Conservation (phyloP, 139 green algal genomes). For the Gonium pectorale region DNA sequence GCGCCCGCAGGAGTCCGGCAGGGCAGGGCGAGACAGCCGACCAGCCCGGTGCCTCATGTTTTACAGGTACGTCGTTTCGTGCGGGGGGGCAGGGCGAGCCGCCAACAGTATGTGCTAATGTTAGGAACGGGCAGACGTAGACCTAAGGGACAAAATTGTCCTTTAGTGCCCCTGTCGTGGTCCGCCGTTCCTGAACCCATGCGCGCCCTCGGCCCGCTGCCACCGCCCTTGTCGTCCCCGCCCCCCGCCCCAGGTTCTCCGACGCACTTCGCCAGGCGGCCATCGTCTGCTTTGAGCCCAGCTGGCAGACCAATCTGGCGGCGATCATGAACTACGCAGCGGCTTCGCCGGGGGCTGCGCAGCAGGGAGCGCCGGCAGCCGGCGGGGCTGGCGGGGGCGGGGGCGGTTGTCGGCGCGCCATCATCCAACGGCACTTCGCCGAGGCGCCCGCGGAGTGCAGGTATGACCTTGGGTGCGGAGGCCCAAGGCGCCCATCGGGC, state of each 20-base stretch:
- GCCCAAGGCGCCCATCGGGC: no score
- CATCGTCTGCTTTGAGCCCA: slow-evolving; percentile 74
- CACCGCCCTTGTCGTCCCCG: not conserved
- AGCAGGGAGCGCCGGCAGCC: not conserved
- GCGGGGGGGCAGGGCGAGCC: no score
- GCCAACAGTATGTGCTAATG: no score
- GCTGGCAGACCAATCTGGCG: slow-evolving; percentile 69
- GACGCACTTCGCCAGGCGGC: slow-evolving; percentile 74
- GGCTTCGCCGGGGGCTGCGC: not conserved
- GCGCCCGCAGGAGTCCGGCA: slow-evolving; percentile 63
- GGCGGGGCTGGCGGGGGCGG: not conserved
- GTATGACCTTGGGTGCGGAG: not conserved
- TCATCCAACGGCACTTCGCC: slow-evolving; percentile 74
- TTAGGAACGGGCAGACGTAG: no score
- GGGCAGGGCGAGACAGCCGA: slow-evolving; percentile 72
- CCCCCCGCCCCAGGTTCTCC: slow-evolving; percentile 47
- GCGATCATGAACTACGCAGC: slow-evolving; percentile 69
- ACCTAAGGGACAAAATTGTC: no score
- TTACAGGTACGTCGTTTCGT: slow-evolving; percentile 54
- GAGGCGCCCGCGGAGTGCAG: slow-evolving; percentile 67
- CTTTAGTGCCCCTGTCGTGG: no score
- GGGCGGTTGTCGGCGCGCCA: slow-evolving; percentile 59
- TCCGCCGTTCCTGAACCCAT: not conserved
- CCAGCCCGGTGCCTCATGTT: slow-evolving; percentile 76
- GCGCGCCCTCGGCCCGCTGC: not conserved